Percentiles rank a stretch among this genome's conserved stretches.
Evolutionary conservation across 768 basidiomycete species (phyloP).

Genomic region (Grammothele lineata): DNA sequence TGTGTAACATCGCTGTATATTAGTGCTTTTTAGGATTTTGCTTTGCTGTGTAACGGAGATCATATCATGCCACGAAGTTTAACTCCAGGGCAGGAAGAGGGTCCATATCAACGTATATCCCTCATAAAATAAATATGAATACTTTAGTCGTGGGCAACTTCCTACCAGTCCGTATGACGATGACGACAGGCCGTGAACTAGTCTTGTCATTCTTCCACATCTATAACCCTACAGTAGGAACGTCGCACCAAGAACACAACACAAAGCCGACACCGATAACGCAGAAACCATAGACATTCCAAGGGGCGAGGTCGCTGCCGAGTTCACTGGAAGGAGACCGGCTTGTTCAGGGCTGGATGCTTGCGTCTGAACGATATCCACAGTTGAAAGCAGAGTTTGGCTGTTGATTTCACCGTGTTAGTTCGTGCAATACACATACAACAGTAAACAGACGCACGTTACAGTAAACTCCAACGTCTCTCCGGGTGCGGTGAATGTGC

Average conservation of each 20-base stretch:
- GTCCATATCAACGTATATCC: too few species aligned
- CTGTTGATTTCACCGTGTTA: background rate
- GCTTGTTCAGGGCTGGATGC: conserved; percentile 11
- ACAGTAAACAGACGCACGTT: conserved; percentile 6
- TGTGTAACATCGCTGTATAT: background rate
- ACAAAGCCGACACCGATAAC: background rate
- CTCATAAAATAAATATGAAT: conserved; percentile 13
- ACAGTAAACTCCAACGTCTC: conserved; percentile 12
- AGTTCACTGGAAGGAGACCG: conserved; percentile 24
- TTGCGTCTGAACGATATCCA: conserved; percentile 13
- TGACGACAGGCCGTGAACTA: too few species aligned
- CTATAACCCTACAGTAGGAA: background rate
- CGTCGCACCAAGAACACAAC: too few species aligned
- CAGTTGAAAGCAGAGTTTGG: conserved; percentile 18
- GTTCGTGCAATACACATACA: too few species aligned
- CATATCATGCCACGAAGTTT: too few species aligned
- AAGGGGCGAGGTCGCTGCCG: background rate
- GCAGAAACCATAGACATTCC: background rate
- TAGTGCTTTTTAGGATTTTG: too few species aligned
- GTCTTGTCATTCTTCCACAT: background rate
- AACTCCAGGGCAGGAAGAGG: too few species aligned
- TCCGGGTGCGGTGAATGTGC: conserved; percentile 15
- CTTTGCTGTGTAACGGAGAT: too few species aligned
- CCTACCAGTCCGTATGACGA: too few species aligned
- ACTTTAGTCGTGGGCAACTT: too few species aligned